A percentile compares a stretch with the other conserved stretches of the same genome.
These are phyloP conservation scores for Hypoxylon trugodes DNA, from an alignment of 495 filamentous ascomycete species.

Conservation along the genomic window DNA sequence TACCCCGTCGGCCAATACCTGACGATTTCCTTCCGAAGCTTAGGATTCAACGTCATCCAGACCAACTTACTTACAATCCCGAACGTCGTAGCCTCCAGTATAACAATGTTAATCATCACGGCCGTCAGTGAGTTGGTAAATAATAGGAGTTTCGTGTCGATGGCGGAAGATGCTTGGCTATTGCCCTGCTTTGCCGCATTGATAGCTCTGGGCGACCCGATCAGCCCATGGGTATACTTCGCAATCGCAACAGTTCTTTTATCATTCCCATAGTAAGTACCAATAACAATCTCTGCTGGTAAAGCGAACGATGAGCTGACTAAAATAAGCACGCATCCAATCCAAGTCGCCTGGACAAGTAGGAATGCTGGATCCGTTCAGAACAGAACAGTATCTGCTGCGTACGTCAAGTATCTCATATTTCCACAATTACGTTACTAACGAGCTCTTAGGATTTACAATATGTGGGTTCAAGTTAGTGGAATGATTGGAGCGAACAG, in stretches of 20 bases:
- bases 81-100: constrained; percentile 26
- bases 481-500: constrained; percentile 42
- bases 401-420: constrained; percentile 16
- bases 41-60: constrained; percentile 75
- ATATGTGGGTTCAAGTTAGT: constrained; percentile 45
- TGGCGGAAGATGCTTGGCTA: constrained; percentile 43
- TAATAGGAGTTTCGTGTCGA: constrained; percentile 43
- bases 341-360: constrained; percentile 44
- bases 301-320: not conserved
- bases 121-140: constrained; percentile 38
- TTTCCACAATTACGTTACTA: constrained; percentile 8
- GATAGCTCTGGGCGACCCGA: constrained; percentile 32
- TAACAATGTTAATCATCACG: constrained; percentile 39
- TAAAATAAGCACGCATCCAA: constrained; percentile 38
- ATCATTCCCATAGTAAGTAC: constrained; percentile 42
- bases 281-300: not conserved
- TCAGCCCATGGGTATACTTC: constrained; percentile 38
- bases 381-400: constrained; percentile 40
- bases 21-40: constrained; percentile 67
- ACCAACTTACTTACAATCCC: constrained; percentile 57
- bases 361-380: constrained; percentile 42
- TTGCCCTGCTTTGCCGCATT: constrained; percentile 40
- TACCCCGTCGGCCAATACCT: constrained; percentile 67
- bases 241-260: constrained; percentile 40
- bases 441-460: constrained; percentile 28